Evolutionary conservation across 2,329 filamentous ascomycete species (phyloP).

Genomic region (Fusarium torreyae): DNA sequence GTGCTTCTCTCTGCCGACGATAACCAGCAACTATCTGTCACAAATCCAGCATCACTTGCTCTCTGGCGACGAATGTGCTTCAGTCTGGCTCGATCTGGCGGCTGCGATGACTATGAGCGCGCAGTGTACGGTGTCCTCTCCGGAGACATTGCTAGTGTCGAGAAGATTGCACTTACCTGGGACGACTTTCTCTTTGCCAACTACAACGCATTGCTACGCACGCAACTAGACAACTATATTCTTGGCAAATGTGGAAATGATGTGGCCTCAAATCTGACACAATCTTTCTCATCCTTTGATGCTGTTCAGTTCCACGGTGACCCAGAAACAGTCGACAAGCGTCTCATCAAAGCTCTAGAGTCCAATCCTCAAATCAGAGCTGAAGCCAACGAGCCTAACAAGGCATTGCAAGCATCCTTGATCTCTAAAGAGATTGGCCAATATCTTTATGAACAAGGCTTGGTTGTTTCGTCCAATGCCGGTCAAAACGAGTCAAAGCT

Average conservation of each 20-base stretch:
- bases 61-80: conserved; percentile 87
- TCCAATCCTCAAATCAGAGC: conserved; percentile 67
- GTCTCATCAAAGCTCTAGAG: conserved; percentile 74
- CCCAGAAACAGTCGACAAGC: conserved; percentile 65
- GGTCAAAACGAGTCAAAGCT: conserved; percentile 49
- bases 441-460: conserved; percentile 73
- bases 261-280: conserved; percentile 67
- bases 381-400: conserved; percentile 76
- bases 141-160: conserved; percentile 84
- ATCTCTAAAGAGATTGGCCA: conserved; percentile 74
- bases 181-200: conserved; percentile 90
- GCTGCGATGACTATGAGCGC: conserved; percentile 82
- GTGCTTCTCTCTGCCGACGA: conserved; percentile 71
- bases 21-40: conserved; percentile 56
- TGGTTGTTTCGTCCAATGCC: conserved; percentile 53
- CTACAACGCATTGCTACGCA: conserved; percentile 87
- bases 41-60: conserved; percentile 63
- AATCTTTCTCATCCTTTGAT: conserved; percentile 75
- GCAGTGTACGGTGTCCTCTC: conserved; percentile 93
- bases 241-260: conserved; percentile 68
- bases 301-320: conserved; percentile 74
- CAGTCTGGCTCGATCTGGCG: conserved; percentile 77
- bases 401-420: conserved; percentile 82
- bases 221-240: conserved; percentile 83
- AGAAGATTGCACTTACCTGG: conserved; percentile 83